phyloP scores from a whole-genome alignment of 192 early-diverging fungal genomes.

The Backusella psychrophila region DNA sequence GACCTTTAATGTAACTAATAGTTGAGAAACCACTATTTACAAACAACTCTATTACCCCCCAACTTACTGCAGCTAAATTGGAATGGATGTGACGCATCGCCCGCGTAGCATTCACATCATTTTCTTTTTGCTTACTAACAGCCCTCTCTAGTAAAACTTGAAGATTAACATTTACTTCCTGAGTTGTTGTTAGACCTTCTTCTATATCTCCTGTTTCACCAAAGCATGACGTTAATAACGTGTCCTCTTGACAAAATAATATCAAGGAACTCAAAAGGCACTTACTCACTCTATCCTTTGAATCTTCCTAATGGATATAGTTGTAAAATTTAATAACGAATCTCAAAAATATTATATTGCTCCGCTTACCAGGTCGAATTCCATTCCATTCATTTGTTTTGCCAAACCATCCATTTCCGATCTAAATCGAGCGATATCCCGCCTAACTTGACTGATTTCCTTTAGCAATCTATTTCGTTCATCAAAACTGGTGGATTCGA shows the following conservation, averaged over 20 bases:
- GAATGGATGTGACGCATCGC: slow-evolving; percentile 23
- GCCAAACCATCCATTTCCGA: slow-evolving; percentile 27
- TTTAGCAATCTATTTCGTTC: neutral
- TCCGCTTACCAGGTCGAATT: slow-evolving; percentile 19
- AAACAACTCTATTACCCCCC: too few species aligned
- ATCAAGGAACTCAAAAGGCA: neutral
- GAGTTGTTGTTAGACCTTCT: slow-evolving; percentile 22
- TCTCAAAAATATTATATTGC: neutral
- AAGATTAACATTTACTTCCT: slow-evolving; percentile 34
- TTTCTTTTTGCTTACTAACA: slow-evolving; percentile 22
- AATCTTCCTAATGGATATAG: slow-evolving; percentile 7
- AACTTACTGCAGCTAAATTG: slow-evolving; percentile 23
- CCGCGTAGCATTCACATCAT: slow-evolving; percentile 25
- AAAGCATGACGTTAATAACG: too few species aligned
- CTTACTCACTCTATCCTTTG: slow-evolving; percentile 25
- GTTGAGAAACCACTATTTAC: too few species aligned
- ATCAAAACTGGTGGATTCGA: slow-evolving; percentile 23
- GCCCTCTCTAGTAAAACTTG: slow-evolving; percentile 29
- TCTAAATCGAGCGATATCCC: slow-evolving; percentile 20
- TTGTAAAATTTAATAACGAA: neutral
- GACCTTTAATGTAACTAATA: slow-evolving; percentile 6
- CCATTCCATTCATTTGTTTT: slow-evolving; percentile 29
- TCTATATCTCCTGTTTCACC: slow-evolving; percentile 20
- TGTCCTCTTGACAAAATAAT: neutral
- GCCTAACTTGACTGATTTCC: slow-evolving; percentile 19